Conservation (phyloP, 805 yeast genomes). For the Candida manassasensis region DNA sequence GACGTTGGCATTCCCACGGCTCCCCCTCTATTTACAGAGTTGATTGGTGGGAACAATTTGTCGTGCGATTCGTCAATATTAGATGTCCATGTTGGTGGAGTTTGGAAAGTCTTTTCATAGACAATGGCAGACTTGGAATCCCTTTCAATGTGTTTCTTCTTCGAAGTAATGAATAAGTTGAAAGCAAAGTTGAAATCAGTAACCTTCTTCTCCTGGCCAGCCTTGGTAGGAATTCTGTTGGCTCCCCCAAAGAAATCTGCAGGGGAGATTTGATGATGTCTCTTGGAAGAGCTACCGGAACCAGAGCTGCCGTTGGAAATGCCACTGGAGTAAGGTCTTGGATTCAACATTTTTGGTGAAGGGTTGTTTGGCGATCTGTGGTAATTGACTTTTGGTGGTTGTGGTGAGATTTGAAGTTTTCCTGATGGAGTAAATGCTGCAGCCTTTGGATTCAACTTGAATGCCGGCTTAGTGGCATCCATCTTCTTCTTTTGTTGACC, state of each 20-base stretch:
- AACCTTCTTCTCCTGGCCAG: slow-evolving; percentile 29
- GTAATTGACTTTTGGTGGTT: slow-evolving; percentile 21
- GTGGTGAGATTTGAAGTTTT: slow-evolving; percentile 23
- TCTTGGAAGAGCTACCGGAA: slow-evolving; percentile 16
- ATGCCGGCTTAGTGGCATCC: slow-evolving; percentile 56
- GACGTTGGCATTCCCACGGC: slow-evolving; percentile 13
- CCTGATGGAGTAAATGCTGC: slow-evolving; percentile 56
- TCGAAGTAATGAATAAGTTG: slow-evolving; percentile 49
- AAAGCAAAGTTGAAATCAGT: slow-evolving; percentile 41
- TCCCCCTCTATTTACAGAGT: slow-evolving; percentile 13
- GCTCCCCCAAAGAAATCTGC: slow-evolving; percentile 41
- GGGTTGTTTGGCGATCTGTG: slow-evolving; percentile 23
- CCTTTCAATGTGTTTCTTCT: slow-evolving; percentile 21
- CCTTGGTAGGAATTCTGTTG: slow-evolving; percentile 33
- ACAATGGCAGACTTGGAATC: slow-evolving; percentile 16
- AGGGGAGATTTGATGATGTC: slow-evolving; percentile 36
- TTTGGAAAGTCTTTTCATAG: slow-evolving; percentile 61
- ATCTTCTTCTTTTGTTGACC: slow-evolving; percentile 34
- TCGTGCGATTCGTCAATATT: slow-evolving; percentile 55
- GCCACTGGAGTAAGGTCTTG: slow-evolving; percentile 27
- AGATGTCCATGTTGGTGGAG: slow-evolving; percentile 75
- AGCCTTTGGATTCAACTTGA: slow-evolving; percentile 68
- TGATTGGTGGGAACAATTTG: slow-evolving; percentile 43
- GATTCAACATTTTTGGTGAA: slow-evolving; percentile 30
- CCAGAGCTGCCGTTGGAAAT: slow-evolving; percentile 14